A percentile compares a stretch with the other conserved stretches of the same genome.
phyloP scores from a whole-genome alignment of 306 rosid species.

The Prunus davidiana region DNA sequence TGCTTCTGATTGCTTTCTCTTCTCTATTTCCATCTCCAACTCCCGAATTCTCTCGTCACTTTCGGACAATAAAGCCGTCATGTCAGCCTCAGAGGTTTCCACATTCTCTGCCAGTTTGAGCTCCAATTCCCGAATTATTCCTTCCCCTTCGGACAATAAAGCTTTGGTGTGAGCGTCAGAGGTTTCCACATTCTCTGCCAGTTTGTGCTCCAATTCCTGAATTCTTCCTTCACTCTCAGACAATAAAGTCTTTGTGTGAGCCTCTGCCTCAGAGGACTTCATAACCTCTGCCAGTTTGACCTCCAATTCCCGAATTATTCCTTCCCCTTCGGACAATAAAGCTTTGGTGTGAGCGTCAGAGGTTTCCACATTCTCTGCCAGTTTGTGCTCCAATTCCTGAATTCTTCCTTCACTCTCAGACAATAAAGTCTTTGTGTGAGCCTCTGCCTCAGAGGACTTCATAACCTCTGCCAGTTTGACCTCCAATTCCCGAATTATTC shows the following conservation, averaged over 20 bases:
- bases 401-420: slow-evolving; percentile 25
- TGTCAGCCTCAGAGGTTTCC: slow-evolving; percentile 37
- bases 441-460: slow-evolving; percentile 22
- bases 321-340: background rate
- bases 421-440: slow-evolving; percentile 14
- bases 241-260: slow-evolving; percentile 14
- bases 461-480: background rate
- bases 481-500: too few relatives aligned
- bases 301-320: slow-evolving; percentile 1
- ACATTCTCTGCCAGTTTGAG: slow-evolving; percentile 9
- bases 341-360: background rate
- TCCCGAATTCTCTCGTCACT: slow-evolving; percentile 37
- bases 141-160: background rate
- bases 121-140: background rate
- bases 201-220: slow-evolving; percentile 37
- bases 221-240: slow-evolving; percentile 25
- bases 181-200: background rate
- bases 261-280: slow-evolving; percentile 21
- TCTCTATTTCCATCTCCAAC: slow-evolving; percentile 43
- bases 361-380: background rate
- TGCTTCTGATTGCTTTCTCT: slow-evolving; percentile 50
- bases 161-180: background rate
- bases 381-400: slow-evolving; percentile 37
- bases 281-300: background rate
- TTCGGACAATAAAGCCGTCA: slow-evolving; percentile 21